Evolutionary conservation across 108 stramenopile species (phyloP).

Genomic region (Cyclotella atomus): DNA sequence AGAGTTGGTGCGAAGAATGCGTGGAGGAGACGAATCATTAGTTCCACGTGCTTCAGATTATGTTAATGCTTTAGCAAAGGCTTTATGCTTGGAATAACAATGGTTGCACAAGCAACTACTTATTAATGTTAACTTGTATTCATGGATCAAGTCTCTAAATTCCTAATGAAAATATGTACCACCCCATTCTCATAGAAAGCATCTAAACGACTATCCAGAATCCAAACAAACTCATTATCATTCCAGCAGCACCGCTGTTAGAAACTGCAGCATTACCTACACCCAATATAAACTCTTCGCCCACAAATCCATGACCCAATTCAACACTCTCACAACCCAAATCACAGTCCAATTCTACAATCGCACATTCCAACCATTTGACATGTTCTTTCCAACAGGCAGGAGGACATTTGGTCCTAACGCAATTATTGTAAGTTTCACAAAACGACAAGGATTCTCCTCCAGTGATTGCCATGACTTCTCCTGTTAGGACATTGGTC

Average conservation of each 20-base stretch:
- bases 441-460: conserved; percentile 16
- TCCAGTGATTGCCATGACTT: neutral
- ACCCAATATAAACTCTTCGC: conserved; percentile 2
- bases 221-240: neutral
- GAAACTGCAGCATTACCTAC: neutral
- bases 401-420: conserved; percentile 18
- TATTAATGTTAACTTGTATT: too few species aligned
- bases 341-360: conserved; percentile 37
- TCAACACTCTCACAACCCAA: conserved; percentile 21
- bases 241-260: neutral
- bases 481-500: neutral
- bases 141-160: too few species aligned
- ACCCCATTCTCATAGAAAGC: too few species aligned
- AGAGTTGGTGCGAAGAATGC: conserved; percentile 37
- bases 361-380: conserved; percentile 27
- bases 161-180: too few species aligned
- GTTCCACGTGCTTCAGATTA: conserved; percentile 38
- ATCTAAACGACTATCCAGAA: neutral
- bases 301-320: neutral
- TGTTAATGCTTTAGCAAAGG: conserved; percentile 37
- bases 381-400: conserved; percentile 28
- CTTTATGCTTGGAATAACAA: neutral
- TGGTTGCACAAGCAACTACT: too few species aligned
- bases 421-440: conserved; percentile 25
- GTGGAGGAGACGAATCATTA: conserved; percentile 20